Conservation (phyloP, 2,329 filamentous ascomycete genomes). For the Sordariomycetes sp. region DNA sequence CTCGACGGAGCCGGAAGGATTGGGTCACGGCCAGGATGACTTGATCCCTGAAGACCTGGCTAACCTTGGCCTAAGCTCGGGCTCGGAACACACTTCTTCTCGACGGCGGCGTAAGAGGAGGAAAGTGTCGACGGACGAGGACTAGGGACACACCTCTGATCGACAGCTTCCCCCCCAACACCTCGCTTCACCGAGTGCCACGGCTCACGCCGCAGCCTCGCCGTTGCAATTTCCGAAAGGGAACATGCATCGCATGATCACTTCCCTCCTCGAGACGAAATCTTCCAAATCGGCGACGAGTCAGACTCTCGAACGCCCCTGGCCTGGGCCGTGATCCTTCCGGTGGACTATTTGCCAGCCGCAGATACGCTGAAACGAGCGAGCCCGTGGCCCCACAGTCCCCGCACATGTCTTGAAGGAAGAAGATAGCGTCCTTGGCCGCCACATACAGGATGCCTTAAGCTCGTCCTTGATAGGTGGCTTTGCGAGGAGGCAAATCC, state of each 20-base stretch:
- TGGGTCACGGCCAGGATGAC: not conserved
- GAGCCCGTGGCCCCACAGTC: no score
- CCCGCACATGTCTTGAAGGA: no score
- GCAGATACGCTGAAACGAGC: no score
- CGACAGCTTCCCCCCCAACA: not conserved
- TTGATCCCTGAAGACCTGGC: not conserved
- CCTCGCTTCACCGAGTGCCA: not conserved
- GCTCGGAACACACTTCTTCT: not conserved
- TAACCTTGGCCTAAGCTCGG: not conserved
- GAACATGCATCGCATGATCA: not conserved
- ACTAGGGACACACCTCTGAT: not conserved
- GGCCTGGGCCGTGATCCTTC: not conserved
- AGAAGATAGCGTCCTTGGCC: no score
- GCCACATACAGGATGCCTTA: no score
- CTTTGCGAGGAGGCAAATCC: no score
- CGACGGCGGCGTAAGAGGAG: slow-evolving; percentile 19
- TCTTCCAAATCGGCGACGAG: not conserved
- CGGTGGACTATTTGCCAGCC: not conserved
- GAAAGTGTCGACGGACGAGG: slow-evolving; percentile 13
- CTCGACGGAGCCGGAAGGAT: not conserved
- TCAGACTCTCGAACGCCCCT: not conserved
- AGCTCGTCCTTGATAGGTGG: no score
- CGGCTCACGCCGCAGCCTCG: not conserved
- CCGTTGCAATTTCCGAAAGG: not conserved
- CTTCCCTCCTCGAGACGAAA: no score